Percentiles rank a stretch among this genome's conserved stretches.
phyloP scores from a whole-genome alignment of 139 green algal genomes.

The Zygnema circumcarinatum region DNA sequence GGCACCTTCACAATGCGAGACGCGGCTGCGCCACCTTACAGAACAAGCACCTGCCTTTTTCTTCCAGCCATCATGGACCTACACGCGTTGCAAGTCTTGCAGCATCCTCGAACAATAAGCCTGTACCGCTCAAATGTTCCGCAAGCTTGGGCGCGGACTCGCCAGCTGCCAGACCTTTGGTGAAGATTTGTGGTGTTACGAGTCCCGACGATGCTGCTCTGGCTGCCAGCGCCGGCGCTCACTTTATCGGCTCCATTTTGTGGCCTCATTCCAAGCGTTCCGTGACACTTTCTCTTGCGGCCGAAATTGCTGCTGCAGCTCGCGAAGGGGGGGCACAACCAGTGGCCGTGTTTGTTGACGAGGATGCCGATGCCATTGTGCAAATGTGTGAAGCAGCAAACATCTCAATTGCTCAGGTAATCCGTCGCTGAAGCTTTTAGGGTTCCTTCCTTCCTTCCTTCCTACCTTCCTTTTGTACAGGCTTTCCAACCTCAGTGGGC shows the following conservation, averaged over 20 bases:
- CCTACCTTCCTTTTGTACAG: too few relatives aligned
- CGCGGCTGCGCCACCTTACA: too few relatives aligned
- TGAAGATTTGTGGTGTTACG: slow-evolving; percentile 70
- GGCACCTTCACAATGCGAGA: too few relatives aligned
- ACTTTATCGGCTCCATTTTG: slow-evolving; percentile 68
- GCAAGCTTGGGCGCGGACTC: too few relatives aligned
- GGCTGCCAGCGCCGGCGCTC: slow-evolving; percentile 51
- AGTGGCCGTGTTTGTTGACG: slow-evolving; percentile 68
- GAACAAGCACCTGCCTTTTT: too few relatives aligned
- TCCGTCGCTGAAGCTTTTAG: not conserved
- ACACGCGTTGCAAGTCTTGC: too few relatives aligned
- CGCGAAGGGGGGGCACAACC: slow-evolving; percentile 39
- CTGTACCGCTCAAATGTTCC: too few relatives aligned
- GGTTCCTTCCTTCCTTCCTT: not conserved
- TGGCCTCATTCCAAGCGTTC: slow-evolving; percentile 63
- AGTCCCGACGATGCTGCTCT: slow-evolving; percentile 58
- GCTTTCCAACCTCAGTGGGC: too few relatives aligned
- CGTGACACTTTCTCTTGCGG: slow-evolving; percentile 19
- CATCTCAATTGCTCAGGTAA: slow-evolving; percentile 51
- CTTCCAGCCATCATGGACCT: too few relatives aligned
- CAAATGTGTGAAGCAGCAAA: not conserved
- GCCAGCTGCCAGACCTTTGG: slow-evolving; percentile 7
- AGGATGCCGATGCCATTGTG: slow-evolving; percentile 56
- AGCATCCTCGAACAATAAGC: too few relatives aligned
- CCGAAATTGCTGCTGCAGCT: slow-evolving; percentile 56